Percentiles rank a stretch among this genome's conserved stretches.
Conservation (phyloP, 768 basidiomycete species). For the Clitopilus hobsonii region DNA sequence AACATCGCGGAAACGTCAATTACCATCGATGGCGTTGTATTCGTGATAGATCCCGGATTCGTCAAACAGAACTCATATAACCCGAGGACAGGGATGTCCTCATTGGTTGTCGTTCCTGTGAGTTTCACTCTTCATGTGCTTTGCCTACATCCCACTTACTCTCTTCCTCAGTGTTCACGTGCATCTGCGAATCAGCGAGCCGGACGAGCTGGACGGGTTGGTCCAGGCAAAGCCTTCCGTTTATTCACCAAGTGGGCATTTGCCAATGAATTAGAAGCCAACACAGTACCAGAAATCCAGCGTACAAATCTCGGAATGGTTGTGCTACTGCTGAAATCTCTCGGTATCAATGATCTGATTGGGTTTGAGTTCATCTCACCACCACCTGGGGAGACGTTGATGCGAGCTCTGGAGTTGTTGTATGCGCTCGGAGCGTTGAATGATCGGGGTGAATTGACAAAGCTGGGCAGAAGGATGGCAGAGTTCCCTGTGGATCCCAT, state of each 20-base stretch:
- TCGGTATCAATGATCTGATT: slow-evolving; percentile 97
- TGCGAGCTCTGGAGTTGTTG: slow-evolving; percentile 87
- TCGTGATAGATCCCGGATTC: slow-evolving; percentile 98
- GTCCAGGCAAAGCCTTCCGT: slow-evolving; percentile 97
- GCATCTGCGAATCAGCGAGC: slow-evolving; percentile 98
- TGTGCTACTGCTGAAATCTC: slow-evolving; percentile 89
- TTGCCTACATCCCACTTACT: neutral
- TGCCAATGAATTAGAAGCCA: slow-evolving; percentile 91
- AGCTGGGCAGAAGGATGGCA: slow-evolving; percentile 94
- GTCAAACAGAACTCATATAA: slow-evolving; percentile 99
- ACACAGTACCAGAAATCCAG: slow-evolving; percentile 98
- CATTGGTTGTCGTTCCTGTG: slow-evolving; percentile 91
- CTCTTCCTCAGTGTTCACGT: slow-evolving; percentile 72
- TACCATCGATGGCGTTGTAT: slow-evolving; percentile 98
- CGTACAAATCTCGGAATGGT: slow-evolving; percentile 97
- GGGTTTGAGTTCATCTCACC: slow-evolving; percentile 99
- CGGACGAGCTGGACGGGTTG: slow-evolving; percentile 95
- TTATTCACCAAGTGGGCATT: slow-evolving; percentile 99
- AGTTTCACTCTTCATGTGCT: slow-evolving; percentile 22
- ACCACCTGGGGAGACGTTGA: slow-evolving; percentile 95
- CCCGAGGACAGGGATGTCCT: slow-evolving; percentile 97
- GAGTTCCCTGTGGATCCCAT: slow-evolving; percentile 99
- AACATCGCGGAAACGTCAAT: slow-evolving; percentile 99
- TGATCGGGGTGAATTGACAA: slow-evolving; percentile 95
- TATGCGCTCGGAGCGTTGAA: slow-evolving; percentile 97